Conservation (phyloP, 345 rosid genomes). For the Dimocarpus longan region DNA sequence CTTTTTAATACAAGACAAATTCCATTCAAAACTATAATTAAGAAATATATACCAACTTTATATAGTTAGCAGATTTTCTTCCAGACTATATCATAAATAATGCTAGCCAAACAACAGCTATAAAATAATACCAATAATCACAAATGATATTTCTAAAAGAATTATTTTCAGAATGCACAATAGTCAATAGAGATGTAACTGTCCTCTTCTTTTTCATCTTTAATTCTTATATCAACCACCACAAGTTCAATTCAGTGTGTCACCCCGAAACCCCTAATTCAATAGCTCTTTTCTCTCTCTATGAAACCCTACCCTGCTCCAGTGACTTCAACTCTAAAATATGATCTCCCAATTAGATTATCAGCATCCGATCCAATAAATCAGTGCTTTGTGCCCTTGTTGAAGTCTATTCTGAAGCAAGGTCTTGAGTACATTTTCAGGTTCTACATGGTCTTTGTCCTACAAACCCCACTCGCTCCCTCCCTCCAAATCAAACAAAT, state of each 20-base stretch:
- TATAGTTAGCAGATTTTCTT: neutral
- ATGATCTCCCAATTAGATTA: neutral
- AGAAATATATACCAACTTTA: too few species aligned
- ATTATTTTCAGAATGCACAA: neutral
- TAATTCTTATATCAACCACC: neutral
- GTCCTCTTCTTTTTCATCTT: neutral
- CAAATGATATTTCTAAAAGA: neutral
- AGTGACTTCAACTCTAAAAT: neutral
- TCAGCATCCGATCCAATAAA: neutral
- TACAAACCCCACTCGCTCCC: neutral
- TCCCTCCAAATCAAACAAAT: neutral
- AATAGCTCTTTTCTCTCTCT: neutral
- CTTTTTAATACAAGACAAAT: too few species aligned
- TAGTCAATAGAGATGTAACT: neutral
- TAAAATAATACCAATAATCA: too few species aligned
- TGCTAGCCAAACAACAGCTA: neutral
- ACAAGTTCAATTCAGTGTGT: neutral
- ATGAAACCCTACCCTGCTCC: neutral
- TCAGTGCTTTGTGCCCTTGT: neutral
- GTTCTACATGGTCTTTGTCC: neutral
- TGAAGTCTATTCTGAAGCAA: neutral
- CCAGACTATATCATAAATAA: neutral
- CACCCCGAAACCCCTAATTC: neutral
- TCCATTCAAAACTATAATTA: too few species aligned
- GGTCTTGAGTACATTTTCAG: neutral